Conservation (phyloP, 805 yeast genomes). For the Yarrowia divulgata region DNA sequence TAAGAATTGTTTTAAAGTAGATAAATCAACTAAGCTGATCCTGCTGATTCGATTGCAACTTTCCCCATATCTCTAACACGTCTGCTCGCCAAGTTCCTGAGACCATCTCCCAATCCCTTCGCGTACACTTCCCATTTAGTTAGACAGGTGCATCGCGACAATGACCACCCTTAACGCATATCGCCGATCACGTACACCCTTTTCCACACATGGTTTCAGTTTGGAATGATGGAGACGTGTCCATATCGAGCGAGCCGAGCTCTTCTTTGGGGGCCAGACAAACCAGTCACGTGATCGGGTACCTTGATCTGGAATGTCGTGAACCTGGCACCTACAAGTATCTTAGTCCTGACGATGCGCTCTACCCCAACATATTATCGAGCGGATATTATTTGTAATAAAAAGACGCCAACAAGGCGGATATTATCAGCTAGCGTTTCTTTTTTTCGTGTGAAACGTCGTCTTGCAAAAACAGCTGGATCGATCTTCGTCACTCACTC, state of each 20-base stretch:
- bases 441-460: conserved; percentile 1
- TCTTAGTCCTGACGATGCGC: too few species aligned
- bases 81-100: too few species aligned
- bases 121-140: conserved; percentile 24
- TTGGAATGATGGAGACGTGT: conserved; percentile 36
- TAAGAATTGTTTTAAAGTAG: too few species aligned
- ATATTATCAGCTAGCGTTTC: not conserved
- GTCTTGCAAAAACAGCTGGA: not conserved
- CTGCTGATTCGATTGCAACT: not conserved
- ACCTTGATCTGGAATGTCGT: too few species aligned
- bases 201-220: conserved; percentile 33
- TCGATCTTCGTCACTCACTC: too few species aligned
- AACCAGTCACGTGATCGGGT: too few species aligned
- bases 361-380: not conserved
- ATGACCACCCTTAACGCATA: conserved; percentile 2
- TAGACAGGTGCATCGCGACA: conserved; percentile 12
- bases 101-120: not conserved
- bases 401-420: not conserved
- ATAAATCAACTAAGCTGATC: not conserved
- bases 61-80: not conserved
- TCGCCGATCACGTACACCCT: conserved; percentile 29
- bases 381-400: conserved; percentile 3
- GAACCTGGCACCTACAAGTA: too few species aligned
- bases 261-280: not conserved
- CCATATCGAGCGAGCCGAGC: conserved; percentile 8